These are phyloP conservation scores for Aspergillus vadensis DNA, from an alignment of 2,329 filamentous ascomycete genomes.

Conservation along the genomic window DNA sequence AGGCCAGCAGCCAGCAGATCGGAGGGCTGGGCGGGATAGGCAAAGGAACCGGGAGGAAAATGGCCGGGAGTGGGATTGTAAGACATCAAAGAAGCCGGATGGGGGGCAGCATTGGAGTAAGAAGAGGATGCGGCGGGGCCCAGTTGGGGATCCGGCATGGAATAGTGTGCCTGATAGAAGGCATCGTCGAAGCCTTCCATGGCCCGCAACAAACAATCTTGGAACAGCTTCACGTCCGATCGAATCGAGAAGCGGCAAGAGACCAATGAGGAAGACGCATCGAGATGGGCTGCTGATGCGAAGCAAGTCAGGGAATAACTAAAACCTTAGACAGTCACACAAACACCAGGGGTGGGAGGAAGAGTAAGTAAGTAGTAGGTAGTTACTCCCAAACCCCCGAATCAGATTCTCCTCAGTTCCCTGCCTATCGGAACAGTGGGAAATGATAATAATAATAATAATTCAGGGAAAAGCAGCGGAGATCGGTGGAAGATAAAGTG, in stretches of 20 bases:
- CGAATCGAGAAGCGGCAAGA: constrained; percentile 16
- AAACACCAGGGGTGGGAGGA: background rate
- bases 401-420: too few species aligned
- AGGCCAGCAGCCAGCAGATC: constrained; percentile 14
- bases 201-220: constrained; percentile 2
- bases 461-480: too few species aligned
- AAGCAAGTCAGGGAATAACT: background rate
- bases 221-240: constrained; percentile 20
- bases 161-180: constrained; percentile 22
- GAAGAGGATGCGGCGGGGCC: background rate
- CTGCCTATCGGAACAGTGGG: too few species aligned
- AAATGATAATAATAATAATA: too few species aligned
- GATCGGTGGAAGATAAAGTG: too few species aligned
- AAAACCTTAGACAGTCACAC: background rate
- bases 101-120: constrained; percentile 10
- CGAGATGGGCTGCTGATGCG: constrained; percentile 2
- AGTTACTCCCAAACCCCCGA: too few species aligned
- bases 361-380: too few species aligned
- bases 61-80: constrained; percentile 12
- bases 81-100: constrained; percentile 15
- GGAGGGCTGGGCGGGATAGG: constrained; percentile 15
- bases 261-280: constrained; percentile 22
- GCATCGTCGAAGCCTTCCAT: constrained; percentile 20
- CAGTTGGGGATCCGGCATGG: constrained; percentile 12
- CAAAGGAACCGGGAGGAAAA: constrained; percentile 15